Conservation (phyloP, 805 yeast species). For the Jamesozyma lodderae region DNA sequence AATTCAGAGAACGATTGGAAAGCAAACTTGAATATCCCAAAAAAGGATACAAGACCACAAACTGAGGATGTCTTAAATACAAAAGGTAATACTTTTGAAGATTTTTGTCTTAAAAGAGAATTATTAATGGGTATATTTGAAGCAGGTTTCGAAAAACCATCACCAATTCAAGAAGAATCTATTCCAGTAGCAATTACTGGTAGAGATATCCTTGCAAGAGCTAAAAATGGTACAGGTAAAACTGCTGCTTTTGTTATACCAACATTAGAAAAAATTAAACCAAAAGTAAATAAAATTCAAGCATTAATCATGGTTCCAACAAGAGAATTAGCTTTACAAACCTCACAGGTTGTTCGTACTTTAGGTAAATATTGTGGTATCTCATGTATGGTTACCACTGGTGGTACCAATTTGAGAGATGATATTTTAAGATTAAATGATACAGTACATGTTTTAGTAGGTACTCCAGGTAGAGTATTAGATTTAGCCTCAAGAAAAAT, state of each 20-base stretch:
- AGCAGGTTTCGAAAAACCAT: conserved; percentile 96
- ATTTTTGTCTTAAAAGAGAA: conserved; percentile 84
- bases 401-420: conserved; percentile 91
- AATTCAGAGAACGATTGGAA: conserved; percentile 52
- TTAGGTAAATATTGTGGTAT: conserved; percentile 88
- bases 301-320: conserved; percentile 93
- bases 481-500: conserved; percentile 84
- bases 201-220: conserved; percentile 92
- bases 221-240: conserved; percentile 97
- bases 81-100: conserved; percentile 86
- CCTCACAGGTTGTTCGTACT: conserved; percentile 94
- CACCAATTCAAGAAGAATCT: conserved; percentile 95
- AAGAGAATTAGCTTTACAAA: conserved; percentile 94
- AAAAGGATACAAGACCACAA: conserved; percentile 86
- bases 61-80: conserved; percentile 93
- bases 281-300: conserved; percentile 76
- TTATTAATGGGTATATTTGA: conserved; percentile 96
- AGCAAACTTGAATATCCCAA: conserved; percentile 60
- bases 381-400: conserved; percentile 96
- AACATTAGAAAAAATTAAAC: conserved; percentile 77
- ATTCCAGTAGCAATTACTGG: conserved; percentile 94
- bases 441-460: conserved; percentile 88
- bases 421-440: conserved; percentile 90
- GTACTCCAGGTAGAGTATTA: conserved; percentile 95
- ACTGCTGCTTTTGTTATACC: conserved; percentile 97